Percentiles rank a stretch among this genome's conserved stretches.
Evolutionary conservation across 371 early-diverging fungal species (phyloP).

Genomic region (Dichotomocladium elegans): DNA sequence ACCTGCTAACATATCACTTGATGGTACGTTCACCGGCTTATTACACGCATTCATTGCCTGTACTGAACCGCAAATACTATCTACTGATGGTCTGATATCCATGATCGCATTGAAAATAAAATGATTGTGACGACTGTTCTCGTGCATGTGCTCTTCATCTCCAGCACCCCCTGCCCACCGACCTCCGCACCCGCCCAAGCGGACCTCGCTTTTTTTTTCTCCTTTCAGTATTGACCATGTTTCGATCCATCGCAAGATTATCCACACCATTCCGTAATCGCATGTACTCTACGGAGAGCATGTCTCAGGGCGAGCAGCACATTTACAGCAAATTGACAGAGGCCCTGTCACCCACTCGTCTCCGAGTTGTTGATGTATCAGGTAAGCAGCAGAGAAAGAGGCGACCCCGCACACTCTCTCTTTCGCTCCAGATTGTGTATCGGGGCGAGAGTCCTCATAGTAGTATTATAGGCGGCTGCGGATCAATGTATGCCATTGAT

Average conservation of each 20-base stretch:
- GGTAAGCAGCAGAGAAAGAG: conserved; percentile 54
- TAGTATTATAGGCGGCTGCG: conserved; percentile 92
- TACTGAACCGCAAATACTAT: no score
- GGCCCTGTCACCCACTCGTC: conserved; percentile 63
- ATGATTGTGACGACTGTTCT: no score
- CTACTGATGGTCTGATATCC: no score
- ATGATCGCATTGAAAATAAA: no score
- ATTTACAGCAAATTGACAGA: conserved; percentile 68
- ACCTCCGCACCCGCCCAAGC: background rate
- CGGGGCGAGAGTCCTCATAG: no score
- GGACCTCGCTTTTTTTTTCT: background rate
- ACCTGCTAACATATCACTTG: no score
- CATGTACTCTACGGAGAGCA: conserved; percentile 1
- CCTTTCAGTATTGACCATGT: background rate
- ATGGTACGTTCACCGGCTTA: no score
- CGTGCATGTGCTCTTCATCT: no score
- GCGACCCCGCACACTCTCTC: no score
- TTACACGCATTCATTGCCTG: no score
- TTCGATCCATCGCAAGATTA: conserved; percentile 1
- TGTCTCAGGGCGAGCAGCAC: conserved; percentile 64
- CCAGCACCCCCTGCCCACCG: background rate
- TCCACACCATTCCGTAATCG: background rate
- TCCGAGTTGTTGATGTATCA: conserved; percentile 84
- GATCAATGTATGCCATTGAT: conserved; percentile 90
- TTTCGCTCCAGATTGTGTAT: no score